Evolutionary conservation across 2,329 filamentous ascomycete genomes (phyloP).

Genomic region (Paecilomyces dactylethromorphus): DNA sequence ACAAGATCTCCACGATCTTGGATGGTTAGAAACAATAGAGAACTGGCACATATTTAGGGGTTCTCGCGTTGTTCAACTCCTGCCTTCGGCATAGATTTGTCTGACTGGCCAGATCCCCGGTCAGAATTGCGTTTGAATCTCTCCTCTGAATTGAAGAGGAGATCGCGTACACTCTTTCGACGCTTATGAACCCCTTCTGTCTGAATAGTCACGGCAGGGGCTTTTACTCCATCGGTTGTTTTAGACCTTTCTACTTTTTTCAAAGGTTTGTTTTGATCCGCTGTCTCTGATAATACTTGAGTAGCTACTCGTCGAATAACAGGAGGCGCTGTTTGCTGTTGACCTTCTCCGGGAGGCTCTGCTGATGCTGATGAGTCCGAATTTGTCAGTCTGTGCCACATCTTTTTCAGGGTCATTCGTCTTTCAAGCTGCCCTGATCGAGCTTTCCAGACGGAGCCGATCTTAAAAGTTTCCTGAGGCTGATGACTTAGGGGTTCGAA

Average conservation of each 20-base stretch:
- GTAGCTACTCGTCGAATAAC: background rate
- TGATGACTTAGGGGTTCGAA: conserved; percentile 16
- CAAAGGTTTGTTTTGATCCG: background rate
- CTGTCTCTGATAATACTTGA: background rate
- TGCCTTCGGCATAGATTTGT: background rate
- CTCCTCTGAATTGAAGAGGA: conserved; percentile 2
- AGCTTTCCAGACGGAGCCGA: conserved; percentile 5
- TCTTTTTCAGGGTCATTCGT: conserved; percentile 5
- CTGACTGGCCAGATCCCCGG: background rate
- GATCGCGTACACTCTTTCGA: conserved; percentile 7
- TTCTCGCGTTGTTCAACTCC: background rate
- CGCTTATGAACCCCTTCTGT: background rate
- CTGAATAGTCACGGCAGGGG: background rate
- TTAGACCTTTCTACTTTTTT: background rate
- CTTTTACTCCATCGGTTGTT: background rate
- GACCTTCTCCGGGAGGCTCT: background rate
- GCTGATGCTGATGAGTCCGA: background rate
- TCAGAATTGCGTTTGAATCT: background rate
- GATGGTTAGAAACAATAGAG: background rate
- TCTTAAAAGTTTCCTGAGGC: conserved; percentile 10
- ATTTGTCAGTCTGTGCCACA: conserved; percentile 5
- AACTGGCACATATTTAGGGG: background rate
- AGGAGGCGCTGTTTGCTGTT: background rate
- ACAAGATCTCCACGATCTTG: background rate
- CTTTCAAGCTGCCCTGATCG: conserved; percentile 5